A percentile compares a stretch with the other conserved stretches of the same genome.
These are phyloP conservation scores for Bisporella sp. DNA, from an alignment of 2,329 filamentous ascomycete genomes.

Conservation along the genomic window DNA sequence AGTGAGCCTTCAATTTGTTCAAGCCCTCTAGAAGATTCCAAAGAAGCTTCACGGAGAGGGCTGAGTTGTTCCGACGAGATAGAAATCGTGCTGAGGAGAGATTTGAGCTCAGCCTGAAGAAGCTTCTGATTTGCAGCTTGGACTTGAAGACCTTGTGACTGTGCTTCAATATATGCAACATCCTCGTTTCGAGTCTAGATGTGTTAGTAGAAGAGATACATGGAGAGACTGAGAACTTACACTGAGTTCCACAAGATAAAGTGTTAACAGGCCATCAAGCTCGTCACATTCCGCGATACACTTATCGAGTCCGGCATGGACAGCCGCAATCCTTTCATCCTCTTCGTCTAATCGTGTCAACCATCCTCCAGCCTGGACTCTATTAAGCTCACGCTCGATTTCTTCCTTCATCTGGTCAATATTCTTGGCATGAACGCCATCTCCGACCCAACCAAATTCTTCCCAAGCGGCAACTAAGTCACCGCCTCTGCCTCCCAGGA, in stretches of 20 bases:
- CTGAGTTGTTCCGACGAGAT: conserved; percentile 73
- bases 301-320: conserved; percentile 78
- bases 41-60: conserved; percentile 63
- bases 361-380: conserved; percentile 90
- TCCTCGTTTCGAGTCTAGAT: conserved; percentile 83
- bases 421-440: conserved; percentile 65
- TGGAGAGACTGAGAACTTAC: conserved; percentile 42
- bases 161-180: conserved; percentile 94
- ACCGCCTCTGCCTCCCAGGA: conserved; percentile 69
- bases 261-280: conserved; percentile 83
- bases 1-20: conserved; percentile 72
- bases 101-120: conserved; percentile 77
- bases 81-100: conserved; percentile 82
- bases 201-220: conserved; percentile 16
- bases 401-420: conserved; percentile 78
- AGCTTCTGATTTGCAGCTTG: conserved; percentile 96
- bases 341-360: conserved; percentile 77
- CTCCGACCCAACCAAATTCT: conserved; percentile 83
- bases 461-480: conserved; percentile 80
- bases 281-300: conserved; percentile 96
- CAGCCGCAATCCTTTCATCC: conserved; percentile 80
- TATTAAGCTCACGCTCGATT: conserved; percentile 79
- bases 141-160: conserved; percentile 93
- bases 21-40: conserved; percentile 65
- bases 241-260: conserved; percentile 91